A percentile compares a stretch with the other conserved stretches of the same genome.
Conservation (phyloP, 2,329 filamentous ascomycete species). For the Monosporascus ibericus region DNA sequence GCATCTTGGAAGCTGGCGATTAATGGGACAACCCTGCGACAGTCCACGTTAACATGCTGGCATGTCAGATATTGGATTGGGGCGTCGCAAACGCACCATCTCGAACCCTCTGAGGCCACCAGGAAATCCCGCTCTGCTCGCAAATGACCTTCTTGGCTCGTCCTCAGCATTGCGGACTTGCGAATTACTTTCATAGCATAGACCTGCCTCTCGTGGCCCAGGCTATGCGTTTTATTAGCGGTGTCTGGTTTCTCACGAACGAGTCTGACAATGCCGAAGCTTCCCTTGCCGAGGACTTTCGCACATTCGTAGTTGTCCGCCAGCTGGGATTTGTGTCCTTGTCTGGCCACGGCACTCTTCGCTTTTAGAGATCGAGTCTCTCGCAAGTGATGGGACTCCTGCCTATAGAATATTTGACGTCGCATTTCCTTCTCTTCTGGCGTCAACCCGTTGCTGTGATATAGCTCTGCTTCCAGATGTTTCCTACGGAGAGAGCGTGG, state of each 20-base stretch:
- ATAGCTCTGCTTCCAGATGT: conserved; percentile 59
- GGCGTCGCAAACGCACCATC: conserved; percentile 48
- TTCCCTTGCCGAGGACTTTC: conserved; percentile 83
- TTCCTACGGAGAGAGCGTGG: conserved; percentile 56
- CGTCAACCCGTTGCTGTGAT: conserved; percentile 45
- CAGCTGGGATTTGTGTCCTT: conserved; percentile 41
- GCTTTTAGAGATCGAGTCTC: conserved; percentile 65
- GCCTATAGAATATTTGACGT: conserved; percentile 53
- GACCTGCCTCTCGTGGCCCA: conserved; percentile 46
- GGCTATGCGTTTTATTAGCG: conserved; percentile 16
- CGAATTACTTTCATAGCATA: conserved; percentile 97
- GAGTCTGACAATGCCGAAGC: conserved; percentile 85
- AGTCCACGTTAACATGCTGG: conserved; percentile 7
- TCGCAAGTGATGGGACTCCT: conserved; percentile 71
- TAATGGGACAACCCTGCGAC: conserved; percentile 70
- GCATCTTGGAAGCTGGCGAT: conserved; percentile 85
- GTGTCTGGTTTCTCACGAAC: conserved; percentile 59
- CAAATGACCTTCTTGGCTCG: conserved; percentile 86
- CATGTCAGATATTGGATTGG: not conserved
- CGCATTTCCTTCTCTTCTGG: conserved; percentile 47
- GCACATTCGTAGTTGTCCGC: conserved; percentile 70
- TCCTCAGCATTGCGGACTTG: conserved; percentile 87
- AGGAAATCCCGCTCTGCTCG: conserved; percentile 89
- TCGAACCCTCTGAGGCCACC: conserved; percentile 79
- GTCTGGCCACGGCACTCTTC: conserved; percentile 38